phyloP scores from a whole-genome alignment of 2,329 filamentous ascomycete genomes.

The Exserohilum rostratum region DNA sequence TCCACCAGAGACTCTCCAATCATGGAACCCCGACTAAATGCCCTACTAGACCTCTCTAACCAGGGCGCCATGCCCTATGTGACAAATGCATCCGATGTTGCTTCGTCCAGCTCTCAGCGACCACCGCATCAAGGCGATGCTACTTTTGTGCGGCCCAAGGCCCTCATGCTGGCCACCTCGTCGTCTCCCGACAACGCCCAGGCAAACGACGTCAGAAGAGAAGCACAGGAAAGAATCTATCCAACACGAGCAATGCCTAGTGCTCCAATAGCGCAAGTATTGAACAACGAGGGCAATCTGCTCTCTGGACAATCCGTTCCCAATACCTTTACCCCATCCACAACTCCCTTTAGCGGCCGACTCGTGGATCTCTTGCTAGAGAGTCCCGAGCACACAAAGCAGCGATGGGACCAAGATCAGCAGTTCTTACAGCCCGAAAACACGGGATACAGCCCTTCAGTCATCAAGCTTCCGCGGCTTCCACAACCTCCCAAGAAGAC shows the following conservation, averaged over 20 bases:
- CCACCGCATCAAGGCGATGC: slow-evolving; percentile 5
- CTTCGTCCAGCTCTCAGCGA: slow-evolving; percentile 1
- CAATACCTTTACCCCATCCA: slow-evolving; percentile 15
- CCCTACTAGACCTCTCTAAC: slow-evolving; percentile 10
- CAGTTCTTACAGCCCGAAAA: slow-evolving; percentile 19
- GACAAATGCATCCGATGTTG: not conserved
- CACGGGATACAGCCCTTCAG: slow-evolving; percentile 23
- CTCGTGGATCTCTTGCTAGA: slow-evolving; percentile 38
- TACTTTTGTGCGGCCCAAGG: slow-evolving; percentile 10
- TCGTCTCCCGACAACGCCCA: slow-evolving; percentile 4
- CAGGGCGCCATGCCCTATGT: slow-evolving; percentile 3
- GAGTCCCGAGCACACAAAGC: slow-evolving; percentile 20
- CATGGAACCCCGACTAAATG: slow-evolving; percentile 15
- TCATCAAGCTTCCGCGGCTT: slow-evolving; percentile 49
- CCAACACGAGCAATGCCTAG: slow-evolving; percentile 23
- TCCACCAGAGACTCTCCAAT: slow-evolving; percentile 12
- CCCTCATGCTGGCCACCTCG: slow-evolving; percentile 10
- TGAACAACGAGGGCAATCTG: slow-evolving; percentile 35
- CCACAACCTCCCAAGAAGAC: slow-evolving; percentile 41
- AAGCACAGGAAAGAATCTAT: slow-evolving; percentile 5
- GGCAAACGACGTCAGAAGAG: slow-evolving; percentile 6
- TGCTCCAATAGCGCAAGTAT: slow-evolving; percentile 45
- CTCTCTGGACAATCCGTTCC: slow-evolving; percentile 18
- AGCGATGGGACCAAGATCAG: slow-evolving; percentile 30
- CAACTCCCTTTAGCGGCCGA: slow-evolving; percentile 36